Base-by-base conservation (phyloP, 23 red algal genomes). In the Agarophyton chilense region DNA sequence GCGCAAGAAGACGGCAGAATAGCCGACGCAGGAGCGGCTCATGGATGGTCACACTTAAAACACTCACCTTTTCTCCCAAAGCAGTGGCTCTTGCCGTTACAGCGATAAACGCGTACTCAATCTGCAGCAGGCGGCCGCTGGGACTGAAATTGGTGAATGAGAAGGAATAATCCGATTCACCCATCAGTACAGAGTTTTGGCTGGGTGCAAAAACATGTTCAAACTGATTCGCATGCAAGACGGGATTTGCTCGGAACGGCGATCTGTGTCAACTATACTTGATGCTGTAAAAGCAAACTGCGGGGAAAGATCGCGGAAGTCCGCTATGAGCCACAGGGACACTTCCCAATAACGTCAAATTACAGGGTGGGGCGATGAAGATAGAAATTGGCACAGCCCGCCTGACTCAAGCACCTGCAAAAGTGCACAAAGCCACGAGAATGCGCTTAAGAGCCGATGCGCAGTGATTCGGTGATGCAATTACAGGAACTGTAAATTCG, bases 141-240 rank as follows among this genome's bases (percentile, higher is more conserved):
- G 96, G 92, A 72, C 92, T 95, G 89, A 98, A 98, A n/a, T 89
- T 95, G 21, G 96, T 98, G 38, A 98, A 73, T 4, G 96, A 98
- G 65, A 98, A 98, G 5, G 96, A 98, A 60, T 95, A 98, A 56
- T 95, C 96, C 1, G 96, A 95, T 64, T 98, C 96, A 36, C 92
- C 96, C 96, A 98, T 98, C 7, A 33, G 7, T 42, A n/a, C n/a
- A n/a, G n/a, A 70, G n/a, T n/a, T n/a, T n/a, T n/a, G n/a, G n/a
- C n/a, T n/a, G n/a, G n/a, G n/a, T n/a, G n/a, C 34, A 70, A 70
- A 36, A 70, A 42, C 34, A 1, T 8, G 34, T 25, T 58, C 22
- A 58, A 28, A 10, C 55, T 21, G 22, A 25, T 28, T 58, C 22
- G 22, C 0, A 2, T 4, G 11, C 8, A 2, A 18, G n/a, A 58